Evolutionary conservation across 352 stramenopile species (phyloP).

Genomic region (Globisporangium barbulae): DNA sequence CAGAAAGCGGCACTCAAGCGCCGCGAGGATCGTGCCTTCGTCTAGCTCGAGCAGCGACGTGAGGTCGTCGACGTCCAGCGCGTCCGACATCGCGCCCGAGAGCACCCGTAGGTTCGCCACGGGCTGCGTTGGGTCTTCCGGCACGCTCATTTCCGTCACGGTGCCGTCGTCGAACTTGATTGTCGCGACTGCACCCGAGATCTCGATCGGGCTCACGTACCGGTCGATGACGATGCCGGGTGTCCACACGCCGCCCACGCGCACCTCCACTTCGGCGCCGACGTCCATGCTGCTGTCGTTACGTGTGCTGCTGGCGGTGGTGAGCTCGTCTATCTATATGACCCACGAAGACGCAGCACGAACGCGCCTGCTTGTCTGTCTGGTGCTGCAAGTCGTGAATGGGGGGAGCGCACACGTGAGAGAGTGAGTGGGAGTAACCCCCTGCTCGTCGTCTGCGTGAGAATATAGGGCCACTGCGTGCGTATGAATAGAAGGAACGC

Average conservation of each 20-base stretch:
- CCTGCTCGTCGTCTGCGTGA: background rate
- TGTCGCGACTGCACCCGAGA: slow-evolving; percentile 44
- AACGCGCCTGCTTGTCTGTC: background rate
- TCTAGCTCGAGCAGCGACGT: slow-evolving; percentile 78
- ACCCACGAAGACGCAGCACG: background rate
- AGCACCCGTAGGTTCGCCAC: slow-evolving; percentile 30
- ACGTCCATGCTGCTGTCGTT: slow-evolving; percentile 45
- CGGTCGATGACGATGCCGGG: slow-evolving; percentile 57
- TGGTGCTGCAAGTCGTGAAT: background rate
- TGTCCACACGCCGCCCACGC: slow-evolving; percentile 42
- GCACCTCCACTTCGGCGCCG: slow-evolving; percentile 60
- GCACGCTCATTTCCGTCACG: slow-evolving; percentile 39
- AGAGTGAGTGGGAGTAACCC: background rate
- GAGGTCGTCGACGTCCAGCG: slow-evolving; percentile 76
- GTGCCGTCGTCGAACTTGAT: slow-evolving; percentile 69
- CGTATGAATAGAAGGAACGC: slow-evolving; percentile 13
- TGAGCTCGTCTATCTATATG: background rate
- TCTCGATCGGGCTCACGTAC: slow-evolving; percentile 55
- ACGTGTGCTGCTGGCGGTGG: background rate
- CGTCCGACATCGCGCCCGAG: background rate
- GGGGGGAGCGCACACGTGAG: background rate
- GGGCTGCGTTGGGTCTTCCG: slow-evolving; percentile 29
- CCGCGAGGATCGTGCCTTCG: slow-evolving; percentile 59
- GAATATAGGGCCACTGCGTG: background rate
- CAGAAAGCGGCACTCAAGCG: slow-evolving; percentile 66